A percentile compares a stretch with the other conserved stretches of the same genome.
Conservation (phyloP, 306 rosid genomes). For the Quillaja saponaria region DNA sequence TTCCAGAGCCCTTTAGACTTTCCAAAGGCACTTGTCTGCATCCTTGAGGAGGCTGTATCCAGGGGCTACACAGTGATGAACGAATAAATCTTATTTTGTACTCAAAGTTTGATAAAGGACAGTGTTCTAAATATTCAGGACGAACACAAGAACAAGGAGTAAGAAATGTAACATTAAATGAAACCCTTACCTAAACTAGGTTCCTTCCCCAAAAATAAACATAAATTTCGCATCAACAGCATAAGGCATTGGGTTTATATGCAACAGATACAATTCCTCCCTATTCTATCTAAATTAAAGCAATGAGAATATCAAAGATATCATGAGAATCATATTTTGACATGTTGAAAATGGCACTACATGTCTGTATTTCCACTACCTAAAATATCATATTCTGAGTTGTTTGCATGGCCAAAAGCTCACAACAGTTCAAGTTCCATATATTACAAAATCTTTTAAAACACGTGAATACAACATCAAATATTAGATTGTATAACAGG, state of each 20-base stretch:
- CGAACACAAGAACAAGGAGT: constrained; percentile 17
- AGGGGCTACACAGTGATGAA: constrained; percentile 73
- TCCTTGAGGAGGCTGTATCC: constrained; percentile 96
- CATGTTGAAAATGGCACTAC: too few species aligned
- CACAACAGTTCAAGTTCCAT: not conserved
- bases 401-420: not conserved
- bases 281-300: too few species aligned
- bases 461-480: constrained; percentile 2
- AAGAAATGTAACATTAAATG: not conserved
- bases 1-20: constrained; percentile 84
- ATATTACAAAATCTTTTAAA: constrained; percentile 9
- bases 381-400: too few species aligned
- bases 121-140: constrained; percentile 15
- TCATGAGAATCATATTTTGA: too few species aligned
- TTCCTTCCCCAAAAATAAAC: too few species aligned
- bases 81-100: constrained; percentile 41
- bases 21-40: constrained; percentile 96
- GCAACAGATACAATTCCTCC: too few species aligned
- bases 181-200: too few species aligned
- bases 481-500: not conserved
- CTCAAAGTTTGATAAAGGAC: constrained; percentile 23
- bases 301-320: too few species aligned
- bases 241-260: too few species aligned
- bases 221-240: too few species aligned
- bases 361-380: too few species aligned